Percentiles rank a stretch among this genome's conserved stretches.
Conservation (phyloP, 306 rosid genomes). For the Fagus sylvatica region DNA sequence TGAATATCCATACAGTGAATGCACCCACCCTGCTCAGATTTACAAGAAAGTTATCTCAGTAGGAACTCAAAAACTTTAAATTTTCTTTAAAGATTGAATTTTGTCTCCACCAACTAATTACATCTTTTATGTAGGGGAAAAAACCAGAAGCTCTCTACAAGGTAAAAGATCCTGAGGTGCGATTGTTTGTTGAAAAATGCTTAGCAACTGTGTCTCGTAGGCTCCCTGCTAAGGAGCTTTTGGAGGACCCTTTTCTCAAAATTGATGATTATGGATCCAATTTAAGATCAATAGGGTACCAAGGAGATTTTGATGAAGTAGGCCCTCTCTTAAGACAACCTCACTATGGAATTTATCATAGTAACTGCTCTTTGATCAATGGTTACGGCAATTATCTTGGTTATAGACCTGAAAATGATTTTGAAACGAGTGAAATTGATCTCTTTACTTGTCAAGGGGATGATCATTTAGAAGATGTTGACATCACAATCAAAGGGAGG, state of each 20-base stretch:
- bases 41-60: conserved; percentile 93
- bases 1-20: conserved; percentile 96
- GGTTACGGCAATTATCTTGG: conserved; percentile 48
- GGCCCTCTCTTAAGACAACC: conserved; percentile 52
- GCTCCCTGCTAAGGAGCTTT: conserved; percentile 82
- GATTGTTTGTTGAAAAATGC: conserved; percentile 84
- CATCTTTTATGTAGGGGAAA: conserved; percentile 57
- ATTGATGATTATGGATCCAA: conserved; percentile 62
- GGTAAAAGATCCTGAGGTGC: conserved; percentile 72
- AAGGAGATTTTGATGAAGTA: conserved; percentile 58
- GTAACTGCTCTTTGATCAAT: conserved; percentile 37
- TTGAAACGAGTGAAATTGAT: conserved; percentile 53
- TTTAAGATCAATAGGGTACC: conserved; percentile 40
- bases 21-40: conserved; percentile 89
- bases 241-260: conserved; percentile 83
- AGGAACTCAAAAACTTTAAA: conserved; percentile 31
- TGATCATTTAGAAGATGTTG: conserved; percentile 57
- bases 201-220: conserved; percentile 75
- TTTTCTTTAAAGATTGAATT: conserved; percentile 5
- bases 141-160: conserved; percentile 81
- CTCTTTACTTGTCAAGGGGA: conserved; percentile 75
- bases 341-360: conserved; percentile 39
- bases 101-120: conserved; percentile 15
- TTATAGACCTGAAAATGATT: conserved; percentile 44
- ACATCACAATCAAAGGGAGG: conserved; percentile 72